Evolutionary conservation across 2,329 filamentous ascomycete species (phyloP).

Genomic region (Cryoendolithus antarcticus): DNA sequence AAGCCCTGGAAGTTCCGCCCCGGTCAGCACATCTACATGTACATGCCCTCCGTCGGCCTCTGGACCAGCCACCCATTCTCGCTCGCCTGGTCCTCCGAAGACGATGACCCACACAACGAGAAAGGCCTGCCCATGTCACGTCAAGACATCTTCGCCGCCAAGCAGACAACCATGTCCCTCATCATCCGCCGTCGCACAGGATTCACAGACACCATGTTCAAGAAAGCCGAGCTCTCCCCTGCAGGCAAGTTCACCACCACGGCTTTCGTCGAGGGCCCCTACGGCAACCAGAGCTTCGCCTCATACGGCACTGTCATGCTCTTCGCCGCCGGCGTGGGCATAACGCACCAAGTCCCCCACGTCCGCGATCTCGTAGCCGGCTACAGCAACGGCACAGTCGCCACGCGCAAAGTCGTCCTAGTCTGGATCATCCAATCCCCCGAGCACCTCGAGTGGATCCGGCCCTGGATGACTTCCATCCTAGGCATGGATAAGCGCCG

Average conservation of each 20-base stretch:
- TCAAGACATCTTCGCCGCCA: constrained; percentile 39
- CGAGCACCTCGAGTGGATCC: constrained; percentile 84
- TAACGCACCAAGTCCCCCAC: constrained; percentile 89
- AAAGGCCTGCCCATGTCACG: constrained; percentile 36
- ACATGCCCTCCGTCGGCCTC: constrained; percentile 59
- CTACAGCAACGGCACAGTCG: constrained; percentile 57
- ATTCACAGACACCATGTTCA: constrained; percentile 71
- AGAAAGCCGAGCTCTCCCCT: constrained; percentile 48
- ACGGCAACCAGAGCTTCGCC: constrained; percentile 66
- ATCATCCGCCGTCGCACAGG: constrained; percentile 80
- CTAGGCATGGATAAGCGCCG: constrained; percentile 68
- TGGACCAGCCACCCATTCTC: constrained; percentile 73
- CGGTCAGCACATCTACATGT: constrained; percentile 69
- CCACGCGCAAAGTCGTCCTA: constrained; percentile 68
- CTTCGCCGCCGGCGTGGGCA: constrained; percentile 84
- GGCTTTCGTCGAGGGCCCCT: constrained; percentile 81
- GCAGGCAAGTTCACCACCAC: constrained; percentile 47
- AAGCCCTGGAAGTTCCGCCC: constrained; percentile 65
- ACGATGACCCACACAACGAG: constrained; percentile 27
- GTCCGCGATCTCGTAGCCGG: constrained; percentile 51
- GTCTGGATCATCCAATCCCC: constrained; percentile 89
- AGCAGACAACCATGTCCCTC: constrained; percentile 55
- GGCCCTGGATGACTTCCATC: constrained; percentile 80
- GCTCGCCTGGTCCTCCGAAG: constrained; percentile 63
- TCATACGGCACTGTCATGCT: constrained; percentile 88